Evolutionary conservation across 352 stramenopile species (phyloP).

Genomic region (Phytophthora constricta): DNA sequence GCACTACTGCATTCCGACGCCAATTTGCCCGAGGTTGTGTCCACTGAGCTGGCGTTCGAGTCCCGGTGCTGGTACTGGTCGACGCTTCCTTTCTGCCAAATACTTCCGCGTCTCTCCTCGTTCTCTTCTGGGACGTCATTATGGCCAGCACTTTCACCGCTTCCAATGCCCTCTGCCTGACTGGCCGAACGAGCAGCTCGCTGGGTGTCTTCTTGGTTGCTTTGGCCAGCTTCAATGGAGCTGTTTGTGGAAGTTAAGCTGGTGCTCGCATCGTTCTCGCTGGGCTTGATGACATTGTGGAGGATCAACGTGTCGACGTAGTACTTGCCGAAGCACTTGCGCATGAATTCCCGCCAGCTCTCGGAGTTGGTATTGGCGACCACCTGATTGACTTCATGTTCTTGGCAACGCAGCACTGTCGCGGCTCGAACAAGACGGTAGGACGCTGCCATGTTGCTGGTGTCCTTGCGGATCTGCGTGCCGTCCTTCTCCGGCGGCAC

Average conservation of each 20-base stretch:
- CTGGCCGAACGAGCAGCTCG: slow-evolving; percentile 17
- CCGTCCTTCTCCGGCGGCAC: slow-evolving; percentile 82
- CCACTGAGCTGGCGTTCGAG: slow-evolving; percentile 37
- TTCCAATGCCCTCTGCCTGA: slow-evolving; percentile 31
- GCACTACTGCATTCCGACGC: slow-evolving; percentile 29
- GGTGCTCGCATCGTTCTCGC: slow-evolving; percentile 8
- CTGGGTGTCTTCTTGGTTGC: slow-evolving; percentile 9
- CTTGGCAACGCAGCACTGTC: slow-evolving; percentile 74
- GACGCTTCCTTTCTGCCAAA: slow-evolving; percentile 27
- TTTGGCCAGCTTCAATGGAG: slow-evolving; percentile 3
- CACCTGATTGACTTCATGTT: slow-evolving; percentile 79
- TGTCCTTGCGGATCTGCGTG: slow-evolving; percentile 85
- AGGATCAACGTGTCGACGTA: slow-evolving; percentile 82
- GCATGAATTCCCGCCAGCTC: slow-evolving; percentile 75
- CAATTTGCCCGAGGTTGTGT: slow-evolving; percentile 28
- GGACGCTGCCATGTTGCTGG: slow-evolving; percentile 72
- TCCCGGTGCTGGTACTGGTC: slow-evolving; percentile 23
- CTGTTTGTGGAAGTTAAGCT: slow-evolving; percentile 16
- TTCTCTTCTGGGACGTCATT: slow-evolving; percentile 16
- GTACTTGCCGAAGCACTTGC: slow-evolving; percentile 79
- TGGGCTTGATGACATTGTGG: slow-evolving; percentile 52
- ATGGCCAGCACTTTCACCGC: slow-evolving; percentile 26
- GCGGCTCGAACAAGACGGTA: slow-evolving; percentile 71
- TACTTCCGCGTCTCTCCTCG: slow-evolving; percentile 30
- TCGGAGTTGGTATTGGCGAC: slow-evolving; percentile 76